phyloP scores from a whole-genome alignment of 108 stramenopile species.

The Stephanodiscus triporus region DNA sequence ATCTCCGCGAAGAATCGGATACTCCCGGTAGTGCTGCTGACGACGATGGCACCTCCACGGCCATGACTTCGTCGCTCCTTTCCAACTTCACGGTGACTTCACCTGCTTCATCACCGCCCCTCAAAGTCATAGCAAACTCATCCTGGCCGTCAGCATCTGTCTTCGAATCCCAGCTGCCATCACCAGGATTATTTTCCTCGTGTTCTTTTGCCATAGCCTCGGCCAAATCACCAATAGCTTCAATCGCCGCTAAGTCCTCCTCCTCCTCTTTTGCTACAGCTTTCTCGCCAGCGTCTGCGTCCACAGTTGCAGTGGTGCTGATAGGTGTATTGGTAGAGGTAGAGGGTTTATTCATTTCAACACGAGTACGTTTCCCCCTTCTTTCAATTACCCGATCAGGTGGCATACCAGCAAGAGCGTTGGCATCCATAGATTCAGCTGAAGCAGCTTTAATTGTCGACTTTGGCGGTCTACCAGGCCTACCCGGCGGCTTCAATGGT shows the following conservation, averaged over 20 bases:
- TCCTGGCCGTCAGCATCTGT: neutral
- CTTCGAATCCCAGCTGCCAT: conserved; percentile 5
- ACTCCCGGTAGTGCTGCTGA: neutral
- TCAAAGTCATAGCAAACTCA: neutral
- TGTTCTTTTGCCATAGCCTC: conserved; percentile 12
- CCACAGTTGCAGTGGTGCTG: neutral
- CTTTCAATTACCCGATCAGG: neutral
- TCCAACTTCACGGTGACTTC: neutral
- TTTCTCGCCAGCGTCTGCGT: neutral
- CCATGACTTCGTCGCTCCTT: neutral
- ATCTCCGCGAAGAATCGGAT: neutral
- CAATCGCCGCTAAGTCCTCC: conserved; percentile 7
- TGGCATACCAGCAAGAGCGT: no score
- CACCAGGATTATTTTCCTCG: neutral
- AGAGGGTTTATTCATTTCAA: neutral
- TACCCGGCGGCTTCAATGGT: no score
- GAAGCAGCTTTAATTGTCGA: no score
- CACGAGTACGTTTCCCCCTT: conserved; percentile 11
- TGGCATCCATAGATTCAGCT: no score
- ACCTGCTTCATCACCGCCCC: neutral
- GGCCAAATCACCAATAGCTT: conserved; percentile 8
- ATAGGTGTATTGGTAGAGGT: neutral
- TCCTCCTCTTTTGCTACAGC: neutral
- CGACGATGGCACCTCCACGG: conserved; percentile 4
- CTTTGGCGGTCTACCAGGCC: no score